phyloP scores from a whole-genome alignment of 2,329 filamentous ascomycete species.

The Gnomoniopsis smithogilvyi region DNA sequence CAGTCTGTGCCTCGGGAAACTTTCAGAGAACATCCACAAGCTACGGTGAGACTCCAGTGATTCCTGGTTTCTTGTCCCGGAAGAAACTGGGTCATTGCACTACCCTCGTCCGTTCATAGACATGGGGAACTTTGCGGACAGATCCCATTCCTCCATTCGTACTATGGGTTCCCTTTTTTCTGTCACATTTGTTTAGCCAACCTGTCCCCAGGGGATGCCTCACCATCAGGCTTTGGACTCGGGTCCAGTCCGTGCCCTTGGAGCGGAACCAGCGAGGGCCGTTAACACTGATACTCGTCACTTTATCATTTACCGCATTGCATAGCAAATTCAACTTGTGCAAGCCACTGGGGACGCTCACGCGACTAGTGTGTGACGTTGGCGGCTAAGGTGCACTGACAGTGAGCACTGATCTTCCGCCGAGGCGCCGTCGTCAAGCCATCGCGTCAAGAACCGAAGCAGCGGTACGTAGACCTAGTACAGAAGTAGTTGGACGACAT shows the following conservation, averaged over 20 bases:
- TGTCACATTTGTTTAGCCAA: background rate
- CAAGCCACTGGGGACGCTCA: background rate
- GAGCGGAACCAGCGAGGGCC: background rate
- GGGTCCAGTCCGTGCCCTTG: background rate
- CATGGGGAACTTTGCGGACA: background rate
- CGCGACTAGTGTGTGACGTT: constrained; percentile 5
- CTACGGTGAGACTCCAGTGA: background rate
- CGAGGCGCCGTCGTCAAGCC: constrained; percentile 8
- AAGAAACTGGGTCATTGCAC: background rate
- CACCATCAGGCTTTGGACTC: background rate
- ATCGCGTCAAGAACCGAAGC: background rate
- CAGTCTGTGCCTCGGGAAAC: background rate
- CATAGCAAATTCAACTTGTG: no score
- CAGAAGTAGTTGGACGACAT: background rate
- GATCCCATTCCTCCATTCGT: background rate
- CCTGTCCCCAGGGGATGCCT: background rate
- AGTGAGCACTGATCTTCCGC: background rate
- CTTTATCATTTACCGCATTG: background rate
- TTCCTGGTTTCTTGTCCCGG: background rate
- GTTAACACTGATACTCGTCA: background rate
- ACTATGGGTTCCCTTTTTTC: background rate
- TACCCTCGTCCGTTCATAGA: background rate
- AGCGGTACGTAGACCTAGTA: background rate
- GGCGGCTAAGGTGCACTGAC: constrained; percentile 2
- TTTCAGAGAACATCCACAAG: constrained; percentile 5